Conservation (phyloP, 306 rosid species). For the Betula pendula region DNA sequence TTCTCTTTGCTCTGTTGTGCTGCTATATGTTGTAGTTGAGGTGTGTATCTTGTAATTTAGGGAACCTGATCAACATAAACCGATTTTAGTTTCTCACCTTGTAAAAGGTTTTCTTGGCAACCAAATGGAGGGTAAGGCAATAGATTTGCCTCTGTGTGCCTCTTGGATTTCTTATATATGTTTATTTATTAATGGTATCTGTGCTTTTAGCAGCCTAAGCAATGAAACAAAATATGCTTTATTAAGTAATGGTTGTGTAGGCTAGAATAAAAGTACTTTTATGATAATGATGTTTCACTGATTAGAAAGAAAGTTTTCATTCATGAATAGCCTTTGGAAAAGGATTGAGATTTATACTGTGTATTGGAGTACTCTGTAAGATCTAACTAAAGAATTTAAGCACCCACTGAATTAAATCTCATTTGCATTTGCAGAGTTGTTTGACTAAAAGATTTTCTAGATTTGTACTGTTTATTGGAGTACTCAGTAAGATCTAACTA, state of each 20-base stretch:
- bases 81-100: background rate
- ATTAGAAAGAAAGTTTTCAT: conserved; percentile 10
- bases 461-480: conserved; percentile 1
- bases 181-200: background rate
- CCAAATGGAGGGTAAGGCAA: background rate
- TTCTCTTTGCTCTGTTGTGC: background rate
- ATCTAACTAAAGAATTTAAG: too few relatives aligned
- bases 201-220: background rate
- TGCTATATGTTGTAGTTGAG: background rate
- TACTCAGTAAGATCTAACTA: conserved; percentile 19
- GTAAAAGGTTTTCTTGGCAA: background rate
- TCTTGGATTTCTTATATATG: background rate
- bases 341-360: background rate
- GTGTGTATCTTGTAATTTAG: background rate
- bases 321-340: conserved; percentile 3
- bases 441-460: too few relatives aligned
- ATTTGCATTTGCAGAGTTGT: too few relatives aligned
- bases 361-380: background rate
- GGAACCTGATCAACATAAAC: conserved; percentile 1
- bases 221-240: conserved; percentile 9
- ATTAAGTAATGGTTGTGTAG: background rate
- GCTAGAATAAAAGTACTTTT: background rate
- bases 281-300: conserved; percentile 7
- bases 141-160: background rate
- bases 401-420: too few relatives aligned